Conservation (phyloP, 1,284 basidiomycete species). For the Caloboletus firmus region DNA sequence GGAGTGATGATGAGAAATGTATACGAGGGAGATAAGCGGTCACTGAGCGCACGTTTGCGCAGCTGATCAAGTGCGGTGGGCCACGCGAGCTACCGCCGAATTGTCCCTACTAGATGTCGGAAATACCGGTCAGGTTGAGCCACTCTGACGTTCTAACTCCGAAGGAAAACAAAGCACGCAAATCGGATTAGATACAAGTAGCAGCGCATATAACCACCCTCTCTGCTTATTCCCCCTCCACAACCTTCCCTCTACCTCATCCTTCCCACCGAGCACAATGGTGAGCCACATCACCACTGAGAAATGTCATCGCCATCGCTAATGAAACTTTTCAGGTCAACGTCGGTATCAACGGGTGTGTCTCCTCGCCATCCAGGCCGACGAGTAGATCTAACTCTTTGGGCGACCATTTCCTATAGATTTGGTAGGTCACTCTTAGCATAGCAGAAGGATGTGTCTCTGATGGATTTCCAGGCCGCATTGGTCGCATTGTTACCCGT, state of each 20-base stretch:
- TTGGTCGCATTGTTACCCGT: conserved; percentile 96
- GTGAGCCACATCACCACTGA: conserved; percentile 13
- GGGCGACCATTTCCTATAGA: conserved; percentile 41
- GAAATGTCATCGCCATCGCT: not conserved
- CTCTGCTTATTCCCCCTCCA: not conserved
- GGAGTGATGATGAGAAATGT: not conserved
- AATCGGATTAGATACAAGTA: conserved; percentile 28
- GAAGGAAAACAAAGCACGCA: conserved; percentile 21
- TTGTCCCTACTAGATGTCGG: conserved; percentile 1
- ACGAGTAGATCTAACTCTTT: conserved; percentile 17
- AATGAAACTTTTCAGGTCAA: conserved; percentile 51
- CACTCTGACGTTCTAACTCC: conserved; percentile 29
- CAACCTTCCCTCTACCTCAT: conserved; percentile 2
- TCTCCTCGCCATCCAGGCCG: conserved; percentile 1
- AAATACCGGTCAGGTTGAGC: conserved; percentile 11
- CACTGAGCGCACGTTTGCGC: conserved; percentile 11
- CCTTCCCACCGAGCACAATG: conserved; percentile 20
- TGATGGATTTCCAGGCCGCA: conserved; percentile 70
- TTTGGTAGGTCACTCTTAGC: conserved; percentile 65
- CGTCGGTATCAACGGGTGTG: conserved; percentile 92
- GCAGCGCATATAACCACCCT: conserved; percentile 27
- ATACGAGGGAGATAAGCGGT: too few species aligned
- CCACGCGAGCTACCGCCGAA: conserved; percentile 13
- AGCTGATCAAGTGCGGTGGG: not conserved
- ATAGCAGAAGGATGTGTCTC: not conserved